Percentiles rank a stretch among this genome's conserved stretches.
Conservation (phyloP, 139 green algal genomes). For the Nannochloris sp. region DNA sequence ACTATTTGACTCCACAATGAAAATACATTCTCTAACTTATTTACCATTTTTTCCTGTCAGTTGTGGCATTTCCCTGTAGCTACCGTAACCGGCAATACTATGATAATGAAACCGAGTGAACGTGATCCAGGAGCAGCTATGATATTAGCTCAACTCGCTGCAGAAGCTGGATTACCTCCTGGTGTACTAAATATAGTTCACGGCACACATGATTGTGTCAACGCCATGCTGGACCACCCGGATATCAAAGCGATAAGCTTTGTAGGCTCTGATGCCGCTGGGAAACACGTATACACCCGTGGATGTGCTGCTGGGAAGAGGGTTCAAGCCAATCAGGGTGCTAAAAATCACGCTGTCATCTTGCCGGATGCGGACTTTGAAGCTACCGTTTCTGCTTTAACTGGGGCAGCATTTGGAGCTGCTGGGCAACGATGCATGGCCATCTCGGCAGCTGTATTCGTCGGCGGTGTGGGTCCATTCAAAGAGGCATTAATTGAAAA, state of each 20-base stretch:
- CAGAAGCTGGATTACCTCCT: conserved; percentile 47
- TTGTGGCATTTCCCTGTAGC: conserved; percentile 90
- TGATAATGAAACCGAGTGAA: conserved; percentile 86
- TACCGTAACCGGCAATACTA: conserved; percentile 69
- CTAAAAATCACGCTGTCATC: conserved; percentile 96
- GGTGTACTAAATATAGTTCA: conserved; percentile 67
- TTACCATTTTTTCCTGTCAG: too few relatives aligned
- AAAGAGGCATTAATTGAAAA: conserved; percentile 51
- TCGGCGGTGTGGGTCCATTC: conserved; percentile 62
- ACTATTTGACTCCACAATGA: too few relatives aligned
- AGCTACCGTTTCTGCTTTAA: conserved; percentile 61
- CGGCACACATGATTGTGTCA: conserved; percentile 77
- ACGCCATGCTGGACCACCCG: conserved; percentile 86
- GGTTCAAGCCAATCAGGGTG: conserved; percentile 90
- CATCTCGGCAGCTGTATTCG: conserved; percentile 86
- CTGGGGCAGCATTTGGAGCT: conserved; percentile 85
- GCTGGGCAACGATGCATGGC: conserved; percentile 98
- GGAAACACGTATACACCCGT: conserved; percentile 77
- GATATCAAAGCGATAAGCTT: conserved; percentile 89
- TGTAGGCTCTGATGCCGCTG: conserved; percentile 81
- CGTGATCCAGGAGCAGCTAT: conserved; percentile 73
- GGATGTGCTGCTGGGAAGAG: conserved; percentile 76
- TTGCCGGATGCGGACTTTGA: conserved; percentile 88
- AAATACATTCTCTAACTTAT: conserved; percentile 31
- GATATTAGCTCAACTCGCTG: conserved; percentile 73